Evolutionary conservation across 2,329 filamentous ascomycete species (phyloP).

Genomic region (Monosporascus sp.): DNA sequence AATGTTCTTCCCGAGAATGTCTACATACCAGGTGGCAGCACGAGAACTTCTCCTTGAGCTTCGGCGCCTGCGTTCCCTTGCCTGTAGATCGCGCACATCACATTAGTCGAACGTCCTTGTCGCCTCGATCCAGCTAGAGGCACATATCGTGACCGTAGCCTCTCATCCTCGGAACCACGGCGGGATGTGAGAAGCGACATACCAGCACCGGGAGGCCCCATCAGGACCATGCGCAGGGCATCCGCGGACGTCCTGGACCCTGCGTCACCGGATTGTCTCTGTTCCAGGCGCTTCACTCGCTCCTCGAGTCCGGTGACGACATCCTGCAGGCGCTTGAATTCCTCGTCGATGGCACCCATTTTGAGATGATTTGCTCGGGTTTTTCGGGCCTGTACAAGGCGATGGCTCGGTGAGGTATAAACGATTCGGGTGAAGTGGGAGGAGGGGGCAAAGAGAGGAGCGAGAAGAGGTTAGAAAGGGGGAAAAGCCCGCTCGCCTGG

Average conservation of each 20-base stretch:
- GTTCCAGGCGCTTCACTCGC: conserved; percentile 81
- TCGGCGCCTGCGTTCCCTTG: conserved; percentile 97
- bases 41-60: conserved; percentile 96
- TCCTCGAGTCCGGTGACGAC: conserved; percentile 79
- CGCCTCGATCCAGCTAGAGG: no score
- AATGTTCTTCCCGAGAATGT: conserved; percentile 7
- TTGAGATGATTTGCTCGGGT: conserved; percentile 25
- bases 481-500: conserved; percentile 2
- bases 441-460: conserved; percentile 14
- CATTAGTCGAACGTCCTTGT: neutral
- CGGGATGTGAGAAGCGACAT: conserved; percentile 34
- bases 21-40: conserved; percentile 87
- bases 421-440: conserved; percentile 7
- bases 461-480: conserved; percentile 9
- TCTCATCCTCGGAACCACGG: no score
- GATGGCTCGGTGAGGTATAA: conserved; percentile 1
- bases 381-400: conserved; percentile 22
- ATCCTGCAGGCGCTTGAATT: conserved; percentile 79
- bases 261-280: conserved; percentile 57
- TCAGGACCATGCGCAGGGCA: conserved; percentile 91
- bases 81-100: conserved; percentile 47
- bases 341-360: conserved; percentile 87
- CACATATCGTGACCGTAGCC: neutral
- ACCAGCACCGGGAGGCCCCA: conserved; percentile 97
- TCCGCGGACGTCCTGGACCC: conserved; percentile 41